Evolutionary conservation across 768 basidiomycete genomes (phyloP), one percentile per base, ranked within the genome.

Genomic region (Suillus subaureus): DNA sequence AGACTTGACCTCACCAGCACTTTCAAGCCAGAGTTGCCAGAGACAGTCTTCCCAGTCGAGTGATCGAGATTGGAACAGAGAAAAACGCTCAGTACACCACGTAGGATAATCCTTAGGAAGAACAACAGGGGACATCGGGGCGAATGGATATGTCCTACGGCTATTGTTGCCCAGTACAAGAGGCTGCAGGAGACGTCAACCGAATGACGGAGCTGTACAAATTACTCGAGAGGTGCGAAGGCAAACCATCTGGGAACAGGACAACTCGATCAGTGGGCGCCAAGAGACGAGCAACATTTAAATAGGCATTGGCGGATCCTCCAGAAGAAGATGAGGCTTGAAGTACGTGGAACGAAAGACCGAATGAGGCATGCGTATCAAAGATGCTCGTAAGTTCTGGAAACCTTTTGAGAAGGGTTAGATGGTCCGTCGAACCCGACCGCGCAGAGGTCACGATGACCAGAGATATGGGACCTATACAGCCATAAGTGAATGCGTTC

Each of bases 221-320:
- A 66, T 70, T 71, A 43, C 64, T 66, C 57, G 67, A 65, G 28
- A 64, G 74, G 68, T 64, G 71, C 54, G 63, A 73, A 68, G 61
- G 79, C 75, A 61, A 81, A 64, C 71, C 80, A 72, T 76, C 82
- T 37, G 89, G 89, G 65, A 88, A 84, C 60, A 90, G 72, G 57
- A 87, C 73, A 21, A 85, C 80, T 47, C 72, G 73, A 1, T 78
- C 71, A 11, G 87, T 86, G 12, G 68, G 77, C 9, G 88, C 80
- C 70, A 89, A 85, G 58, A 89, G 74, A n/a, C 88, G 80, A 2
- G 88, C 89, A 39, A 90, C 72, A 71, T 90, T 90, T 28, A 90
- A 78, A 69, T 85, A 87, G 21, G 78, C 71, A 66, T 89, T 89
- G 16, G 85, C 81, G 70, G 78, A 78, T 13, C 64, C 72, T 13